Conservation (phyloP, 305 asterid species). For the Solanum chacoense region DNA sequence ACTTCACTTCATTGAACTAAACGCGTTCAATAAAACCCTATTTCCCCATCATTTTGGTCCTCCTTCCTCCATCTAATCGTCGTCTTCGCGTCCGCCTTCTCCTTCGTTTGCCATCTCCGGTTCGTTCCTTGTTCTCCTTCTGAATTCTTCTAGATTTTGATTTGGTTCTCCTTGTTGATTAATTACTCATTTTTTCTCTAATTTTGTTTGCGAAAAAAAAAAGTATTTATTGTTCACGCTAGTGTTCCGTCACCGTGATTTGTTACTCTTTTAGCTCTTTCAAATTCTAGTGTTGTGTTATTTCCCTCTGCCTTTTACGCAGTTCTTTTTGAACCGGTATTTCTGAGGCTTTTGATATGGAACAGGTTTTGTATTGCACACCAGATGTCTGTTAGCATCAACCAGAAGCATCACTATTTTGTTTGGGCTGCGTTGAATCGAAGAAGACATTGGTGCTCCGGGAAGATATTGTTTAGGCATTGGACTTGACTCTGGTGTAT, state of each 20-base stretch:
- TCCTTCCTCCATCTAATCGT: not conserved
- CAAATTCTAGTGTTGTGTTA: not conserved
- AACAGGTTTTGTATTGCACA: not conserved
- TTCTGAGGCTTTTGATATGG: not conserved
- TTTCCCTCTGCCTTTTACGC: not conserved
- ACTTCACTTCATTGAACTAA: not conserved
- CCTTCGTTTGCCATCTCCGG: not conserved
- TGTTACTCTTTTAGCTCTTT: not conserved
- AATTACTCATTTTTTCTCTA: not conserved
- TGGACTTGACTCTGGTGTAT: not conserved
- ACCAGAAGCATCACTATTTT: not conserved
- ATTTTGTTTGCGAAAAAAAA: not conserved
- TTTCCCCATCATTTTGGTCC: not conserved
- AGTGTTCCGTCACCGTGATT: not conserved
- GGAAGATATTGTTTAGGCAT: not conserved
- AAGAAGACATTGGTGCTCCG: conserved; percentile 1
- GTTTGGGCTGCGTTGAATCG: not conserved
- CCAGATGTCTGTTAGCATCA: conserved; percentile 4
- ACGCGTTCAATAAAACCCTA: not conserved
- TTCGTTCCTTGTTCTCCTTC: not conserved
- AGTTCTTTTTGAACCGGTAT: not conserved
- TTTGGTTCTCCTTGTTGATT: not conserved
- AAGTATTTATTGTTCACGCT: not conserved
- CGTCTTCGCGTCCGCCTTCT: not conserved
- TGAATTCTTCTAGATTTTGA: not conserved